phyloP scores from a whole-genome alignment of 768 basidiomycete species.

The Psilocybe cyanescens region DNA sequence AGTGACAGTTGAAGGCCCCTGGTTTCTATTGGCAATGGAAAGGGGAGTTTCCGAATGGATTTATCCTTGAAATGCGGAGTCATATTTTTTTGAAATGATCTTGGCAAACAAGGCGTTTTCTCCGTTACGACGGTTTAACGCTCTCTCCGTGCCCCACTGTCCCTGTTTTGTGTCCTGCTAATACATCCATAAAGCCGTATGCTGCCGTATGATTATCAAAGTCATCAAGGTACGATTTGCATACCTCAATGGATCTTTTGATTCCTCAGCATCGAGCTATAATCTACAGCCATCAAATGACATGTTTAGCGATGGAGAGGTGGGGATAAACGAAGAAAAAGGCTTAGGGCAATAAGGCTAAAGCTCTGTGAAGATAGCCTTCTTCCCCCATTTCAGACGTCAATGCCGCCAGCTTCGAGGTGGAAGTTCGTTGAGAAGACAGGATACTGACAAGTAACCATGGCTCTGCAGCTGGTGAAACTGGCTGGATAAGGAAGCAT shows the following conservation, averaged over 20 bases:
- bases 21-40: too few relatives aligned
- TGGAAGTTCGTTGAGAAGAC: conserved; percentile 1
- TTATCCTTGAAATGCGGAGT: background rate
- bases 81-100: background rate
- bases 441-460: background rate
- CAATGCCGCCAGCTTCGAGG: too few relatives aligned
- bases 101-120: conserved; percentile 2
- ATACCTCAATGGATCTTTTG: too few relatives aligned
- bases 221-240: too few relatives aligned
- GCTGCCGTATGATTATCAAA: background rate
- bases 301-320: too few relatives aligned
- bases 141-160: background rate
- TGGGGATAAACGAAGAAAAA: too few relatives aligned
- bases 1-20: too few relatives aligned
- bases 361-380: background rate
- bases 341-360: background rate
- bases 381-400: background rate
- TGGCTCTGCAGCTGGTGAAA: background rate
- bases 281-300: too few relatives aligned
- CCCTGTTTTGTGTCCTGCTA: background rate
- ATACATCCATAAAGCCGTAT: too few relatives aligned
- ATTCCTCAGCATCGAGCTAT: too few relatives aligned
- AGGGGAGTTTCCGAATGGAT: too few relatives aligned
- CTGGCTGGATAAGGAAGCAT: background rate
- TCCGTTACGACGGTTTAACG: background rate